These are phyloP conservation scores for Aegilops umbellulata DNA, from an alignment of 176 grass and related monocot genomes.

Conservation along the genomic window DNA sequence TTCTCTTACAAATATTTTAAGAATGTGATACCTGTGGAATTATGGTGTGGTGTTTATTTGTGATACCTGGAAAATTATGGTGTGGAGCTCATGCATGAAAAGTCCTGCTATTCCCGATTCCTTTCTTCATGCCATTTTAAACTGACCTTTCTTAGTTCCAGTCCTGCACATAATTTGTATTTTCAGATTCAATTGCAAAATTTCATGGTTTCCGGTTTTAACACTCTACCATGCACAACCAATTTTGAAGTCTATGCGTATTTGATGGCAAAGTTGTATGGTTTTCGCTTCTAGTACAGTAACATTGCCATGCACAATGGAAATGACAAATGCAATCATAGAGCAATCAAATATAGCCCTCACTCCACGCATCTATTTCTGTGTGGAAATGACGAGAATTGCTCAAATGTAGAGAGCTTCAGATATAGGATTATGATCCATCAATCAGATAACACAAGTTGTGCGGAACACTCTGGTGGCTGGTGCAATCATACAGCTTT, in stretches of 20 bases:
- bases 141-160: neutral
- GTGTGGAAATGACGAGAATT: too few species aligned
- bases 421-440: too few species aligned
- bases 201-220: neutral
- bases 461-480: too few species aligned
- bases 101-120: neutral
- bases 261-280: neutral
- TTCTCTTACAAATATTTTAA: neutral
- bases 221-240: neutral
- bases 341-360: too few species aligned
- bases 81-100: too few species aligned
- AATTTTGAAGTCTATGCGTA: neutral
- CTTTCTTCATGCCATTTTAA: neutral
- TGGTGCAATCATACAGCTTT: too few species aligned
- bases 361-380: too few species aligned
- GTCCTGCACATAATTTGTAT: neutral
- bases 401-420: too few species aligned
- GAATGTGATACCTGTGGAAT: constrained; percentile 12
- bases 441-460: too few species aligned
- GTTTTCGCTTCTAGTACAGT: neutral
- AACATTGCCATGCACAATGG: neutral
- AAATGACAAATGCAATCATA: too few species aligned
- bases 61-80: too few species aligned
- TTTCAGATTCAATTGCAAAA: neutral
- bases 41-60: neutral